Percentiles rank a stretch among this genome's conserved stretches.
These are phyloP conservation scores for Aspergillus cejpii DNA, from an alignment of 2,329 filamentous ascomycete genomes.

Conservation along the genomic window DNA sequence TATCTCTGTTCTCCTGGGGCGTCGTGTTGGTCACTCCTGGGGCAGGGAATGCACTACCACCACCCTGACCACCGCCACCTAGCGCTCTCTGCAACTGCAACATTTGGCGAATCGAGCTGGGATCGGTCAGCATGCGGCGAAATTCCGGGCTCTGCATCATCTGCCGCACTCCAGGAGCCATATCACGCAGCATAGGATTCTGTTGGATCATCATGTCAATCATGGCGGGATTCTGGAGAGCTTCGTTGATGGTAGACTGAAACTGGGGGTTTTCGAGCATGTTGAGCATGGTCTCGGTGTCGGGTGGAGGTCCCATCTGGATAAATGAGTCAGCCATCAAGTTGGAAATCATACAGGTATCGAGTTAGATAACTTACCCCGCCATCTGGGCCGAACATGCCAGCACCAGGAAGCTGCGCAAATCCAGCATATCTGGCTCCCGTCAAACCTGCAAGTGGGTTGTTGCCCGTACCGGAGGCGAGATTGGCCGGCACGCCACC, in stretches of 20 bases:
- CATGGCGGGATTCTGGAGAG: conserved; percentile 88
- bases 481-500: conserved; percentile 45
- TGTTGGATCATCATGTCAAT: conserved; percentile 90
- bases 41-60: conserved; percentile 65
- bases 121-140: conserved; percentile 87
- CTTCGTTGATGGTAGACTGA: conserved; percentile 82
- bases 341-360: neutral
- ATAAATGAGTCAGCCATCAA: conserved; percentile 12
- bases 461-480: conserved; percentile 59
- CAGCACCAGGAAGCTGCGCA: conserved; percentile 75
- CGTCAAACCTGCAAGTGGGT: conserved; percentile 82
- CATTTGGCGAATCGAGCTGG: conserved; percentile 73
- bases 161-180: conserved; percentile 67
- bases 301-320: conserved; percentile 83
- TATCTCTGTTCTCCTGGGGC: conserved; percentile 44
- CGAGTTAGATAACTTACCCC: conserved; percentile 58
- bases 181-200: conserved; percentile 72
- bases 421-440: conserved; percentile 91
- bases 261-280: conserved; percentile 88
- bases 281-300: conserved; percentile 70
- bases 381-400: conserved; percentile 88
- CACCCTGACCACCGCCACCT: conserved; percentile 47
- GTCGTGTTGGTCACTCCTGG: conserved; percentile 88
- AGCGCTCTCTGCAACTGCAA: conserved; percentile 69
- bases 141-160: conserved; percentile 85